Evolutionary conservation across 2,329 filamentous ascomycete genomes (phyloP).

Genomic region (Metarhizium guizhouense): DNA sequence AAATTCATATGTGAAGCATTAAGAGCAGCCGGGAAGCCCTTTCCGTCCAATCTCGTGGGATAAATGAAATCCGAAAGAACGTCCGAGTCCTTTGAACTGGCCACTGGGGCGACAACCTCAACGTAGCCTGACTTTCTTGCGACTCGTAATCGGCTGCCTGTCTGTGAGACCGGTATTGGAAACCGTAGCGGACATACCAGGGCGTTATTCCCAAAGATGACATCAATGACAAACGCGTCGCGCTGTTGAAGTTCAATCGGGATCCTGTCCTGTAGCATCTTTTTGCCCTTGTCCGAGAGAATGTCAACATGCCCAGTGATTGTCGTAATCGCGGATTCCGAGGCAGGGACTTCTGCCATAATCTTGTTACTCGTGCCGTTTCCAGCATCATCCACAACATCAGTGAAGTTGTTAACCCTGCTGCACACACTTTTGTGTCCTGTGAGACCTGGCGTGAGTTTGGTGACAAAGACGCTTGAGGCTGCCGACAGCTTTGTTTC

Average conservation of each 20-base stretch:
- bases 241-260: conserved; percentile 27
- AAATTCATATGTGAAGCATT: conserved; percentile 34
- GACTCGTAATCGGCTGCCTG: conserved; percentile 28
- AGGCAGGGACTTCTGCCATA: conserved; percentile 14
- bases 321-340: conserved; percentile 19
- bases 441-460: conserved; percentile 1
- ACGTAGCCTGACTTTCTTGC: conserved; percentile 35
- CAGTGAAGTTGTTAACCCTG: too few species aligned
- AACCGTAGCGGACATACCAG: conserved; percentile 28
- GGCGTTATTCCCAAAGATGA: conserved; percentile 26
- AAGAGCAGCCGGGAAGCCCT: conserved; percentile 23
- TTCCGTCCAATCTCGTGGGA: conserved; percentile 20
- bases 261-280: conserved; percentile 27
- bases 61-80: conserved; percentile 26
- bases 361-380: too few species aligned
- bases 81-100: conserved; percentile 13
- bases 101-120: conserved; percentile 31
- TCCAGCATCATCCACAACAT: too few species aligned
- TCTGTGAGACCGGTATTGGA: conserved; percentile 28
- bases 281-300: conserved; percentile 15
- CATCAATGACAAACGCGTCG: conserved; percentile 30
- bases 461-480: conserved; percentile 26
- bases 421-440: too few species aligned
- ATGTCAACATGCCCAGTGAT: conserved; percentile 33
- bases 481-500: conserved; percentile 20